phyloP scores from a whole-genome alignment of 495 filamentous ascomycete species.

The Alectoria sarmentosa region DNA sequence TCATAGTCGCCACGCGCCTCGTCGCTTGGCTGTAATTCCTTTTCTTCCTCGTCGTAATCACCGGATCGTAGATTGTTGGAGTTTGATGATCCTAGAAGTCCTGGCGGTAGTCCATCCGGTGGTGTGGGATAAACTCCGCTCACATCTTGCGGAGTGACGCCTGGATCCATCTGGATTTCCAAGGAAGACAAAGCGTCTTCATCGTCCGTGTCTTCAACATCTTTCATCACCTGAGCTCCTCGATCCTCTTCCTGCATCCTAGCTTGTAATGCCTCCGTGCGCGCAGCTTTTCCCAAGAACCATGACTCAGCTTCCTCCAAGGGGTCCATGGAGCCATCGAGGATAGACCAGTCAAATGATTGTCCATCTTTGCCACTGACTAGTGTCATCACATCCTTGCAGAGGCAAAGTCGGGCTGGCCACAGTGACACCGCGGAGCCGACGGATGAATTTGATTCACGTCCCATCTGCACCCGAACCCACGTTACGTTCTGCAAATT shows the following conservation, averaged over 20 bases:
- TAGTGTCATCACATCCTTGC: neutral
- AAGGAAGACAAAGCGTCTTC: conserved; percentile 11
- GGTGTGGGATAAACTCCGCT: conserved; percentile 82
- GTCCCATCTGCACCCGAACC: neutral
- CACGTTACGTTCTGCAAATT: neutral
- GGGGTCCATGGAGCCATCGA: conserved; percentile 41
- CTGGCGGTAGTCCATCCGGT: conserved; percentile 60
- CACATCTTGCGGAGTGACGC: conserved; percentile 43
- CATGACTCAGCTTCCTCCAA: conserved; percentile 63
- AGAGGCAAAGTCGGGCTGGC: conserved; percentile 44
- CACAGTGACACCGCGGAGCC: conserved; percentile 29
- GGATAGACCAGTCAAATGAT: neutral
- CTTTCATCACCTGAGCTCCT: conserved; percentile 38
- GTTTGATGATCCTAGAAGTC: conserved; percentile 39
- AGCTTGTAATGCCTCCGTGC: conserved; percentile 5
- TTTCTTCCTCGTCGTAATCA: conserved; percentile 33
- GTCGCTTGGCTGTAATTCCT: conserved; percentile 7
- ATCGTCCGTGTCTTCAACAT: conserved; percentile 44
- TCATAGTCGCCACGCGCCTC: conserved; percentile 11
- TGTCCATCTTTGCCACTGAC: neutral
- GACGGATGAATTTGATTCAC: neutral
- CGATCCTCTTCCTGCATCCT: conserved; percentile 37
- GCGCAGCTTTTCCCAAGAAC: conserved; percentile 39
- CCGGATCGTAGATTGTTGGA: conserved; percentile 43
- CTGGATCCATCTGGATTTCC: conserved; percentile 44